Percentiles rank a stretch among this genome's conserved stretches.
phyloP scores from a whole-genome alignment of 345 rosid species.

The Diplotaxis tenuifolia region DNA sequence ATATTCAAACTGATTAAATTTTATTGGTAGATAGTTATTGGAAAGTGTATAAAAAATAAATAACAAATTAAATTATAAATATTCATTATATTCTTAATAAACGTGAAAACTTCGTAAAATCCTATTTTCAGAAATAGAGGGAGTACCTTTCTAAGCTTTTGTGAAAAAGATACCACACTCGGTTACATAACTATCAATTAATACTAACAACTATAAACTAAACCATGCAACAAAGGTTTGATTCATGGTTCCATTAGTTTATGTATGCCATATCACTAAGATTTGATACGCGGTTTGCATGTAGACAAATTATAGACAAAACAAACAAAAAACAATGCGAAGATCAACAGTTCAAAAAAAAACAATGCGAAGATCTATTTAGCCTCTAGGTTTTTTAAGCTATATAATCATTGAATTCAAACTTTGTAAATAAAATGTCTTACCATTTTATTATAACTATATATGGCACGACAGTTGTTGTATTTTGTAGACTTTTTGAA shows the following conservation, averaged over 20 bases:
- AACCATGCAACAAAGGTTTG: neutral
- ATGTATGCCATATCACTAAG: neutral
- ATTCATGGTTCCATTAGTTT: neutral
- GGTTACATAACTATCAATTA: neutral
- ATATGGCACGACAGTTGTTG: too few relatives aligned
- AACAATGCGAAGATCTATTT: neutral
- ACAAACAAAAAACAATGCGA: neutral
- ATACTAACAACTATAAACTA: neutral
- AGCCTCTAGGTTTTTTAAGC: neutral
- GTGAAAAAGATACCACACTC: neutral
- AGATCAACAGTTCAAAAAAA: neutral
- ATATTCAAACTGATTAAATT: too few relatives aligned
- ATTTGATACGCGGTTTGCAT: neutral
- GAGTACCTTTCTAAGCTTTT: slow-evolving; percentile 12
- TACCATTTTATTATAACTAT: neutral
- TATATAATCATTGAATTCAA: neutral
- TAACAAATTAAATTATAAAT: too few relatives aligned
- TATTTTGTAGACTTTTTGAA: too few relatives aligned
- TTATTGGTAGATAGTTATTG: too few relatives aligned
- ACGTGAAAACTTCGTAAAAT: too few relatives aligned
- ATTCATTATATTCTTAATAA: too few relatives aligned
- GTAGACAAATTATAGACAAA: neutral
- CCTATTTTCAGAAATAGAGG: too few relatives aligned
- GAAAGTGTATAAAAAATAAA: too few relatives aligned
- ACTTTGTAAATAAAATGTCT: neutral